A percentile compares a stretch with the other conserved stretches of the same genome.
These are phyloP conservation scores for Coriaria nepalensis DNA, from an alignment of 306 rosid genomes.

Conservation along the genomic window DNA sequence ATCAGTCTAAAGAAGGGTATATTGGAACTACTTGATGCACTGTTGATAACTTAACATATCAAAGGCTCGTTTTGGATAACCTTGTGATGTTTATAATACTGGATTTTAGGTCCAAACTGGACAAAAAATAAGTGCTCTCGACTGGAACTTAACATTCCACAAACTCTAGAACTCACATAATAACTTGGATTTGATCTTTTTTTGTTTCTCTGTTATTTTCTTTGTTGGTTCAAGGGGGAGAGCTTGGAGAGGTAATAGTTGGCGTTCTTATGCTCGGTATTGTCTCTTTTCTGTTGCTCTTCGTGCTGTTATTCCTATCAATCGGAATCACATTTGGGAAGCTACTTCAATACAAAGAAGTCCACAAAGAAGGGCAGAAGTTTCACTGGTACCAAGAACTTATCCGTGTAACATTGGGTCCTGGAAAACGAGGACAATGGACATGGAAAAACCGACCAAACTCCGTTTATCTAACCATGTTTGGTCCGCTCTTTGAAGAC, in stretches of 20 bases:
- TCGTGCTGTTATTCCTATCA: conserved; percentile 66
- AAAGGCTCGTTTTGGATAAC: no score
- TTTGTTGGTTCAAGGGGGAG: conserved; percentile 40
- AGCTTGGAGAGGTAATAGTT: conserved; percentile 32
- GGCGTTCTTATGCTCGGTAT: conserved; percentile 49
- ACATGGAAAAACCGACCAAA: conserved; percentile 56
- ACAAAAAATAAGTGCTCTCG: no score
- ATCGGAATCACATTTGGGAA: conserved; percentile 74
- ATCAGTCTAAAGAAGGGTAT: background rate
- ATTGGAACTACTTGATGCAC: no score
- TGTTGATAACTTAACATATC: no score
- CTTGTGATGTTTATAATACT: no score
- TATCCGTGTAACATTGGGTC: conserved; percentile 66
- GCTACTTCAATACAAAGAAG: conserved; percentile 90
- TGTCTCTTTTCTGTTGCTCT: conserved; percentile 34
- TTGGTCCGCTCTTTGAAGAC: conserved; percentile 83
- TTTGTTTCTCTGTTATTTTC: conserved; percentile 2
- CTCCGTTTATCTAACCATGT: conserved; percentile 34
- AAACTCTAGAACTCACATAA: no score
- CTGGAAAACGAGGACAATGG: conserved; percentile 94
- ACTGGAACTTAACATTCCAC: no score
- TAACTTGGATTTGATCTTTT: background rate
- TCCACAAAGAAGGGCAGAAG: conserved; percentile 55
- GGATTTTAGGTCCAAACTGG: no score
- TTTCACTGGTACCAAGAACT: conserved; percentile 85